Evolutionary conservation across 2,329 filamentous ascomycete species (phyloP), one percentile per base, ranked within the genome.

Genomic region (Camillea tinctor): DNA sequence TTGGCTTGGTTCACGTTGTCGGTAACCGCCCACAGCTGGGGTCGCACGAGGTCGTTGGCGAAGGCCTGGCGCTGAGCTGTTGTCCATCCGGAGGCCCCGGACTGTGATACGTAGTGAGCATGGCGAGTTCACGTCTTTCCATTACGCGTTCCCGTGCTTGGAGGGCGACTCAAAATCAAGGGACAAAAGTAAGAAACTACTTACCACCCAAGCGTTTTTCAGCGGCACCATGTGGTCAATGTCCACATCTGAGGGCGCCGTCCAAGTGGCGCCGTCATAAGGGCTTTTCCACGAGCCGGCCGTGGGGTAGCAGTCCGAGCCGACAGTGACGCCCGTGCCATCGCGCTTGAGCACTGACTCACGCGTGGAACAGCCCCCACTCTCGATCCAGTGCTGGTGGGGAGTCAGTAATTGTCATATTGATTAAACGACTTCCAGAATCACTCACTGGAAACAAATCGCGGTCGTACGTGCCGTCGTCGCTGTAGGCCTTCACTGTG

Each of bases 151-250:
- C 26, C 26, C 26, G 13, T 30, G 26, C 13, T 6, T 30, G 6
- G 9, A 13, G 36, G 57, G 9, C 40, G 6, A n/a, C n/a, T 4
- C 17, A n/a, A 9, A 24, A 22, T 36, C n/a, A n/a, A n/a, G n/a
- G n/a, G n/a, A n/a, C n/a, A 26, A 40, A 22, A 52, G 15, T 36
- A 40, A 19, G 23, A 51, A 4, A 74, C 79, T 70, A 74, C 79
- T 70, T 66, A 87, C 84, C 63, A 89, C 86, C 90, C 90, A 93
- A 11, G 90, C 90, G 70, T 93, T 91, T 70, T 88, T 88, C 61
- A 95, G 74, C 0, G 91, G 91, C 2, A 95, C 89, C 76, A 94
- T 81, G 73, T 95, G 91, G 73, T 95, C 91, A 60, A 94, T 93
- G 67, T 94, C 90, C 1, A 95, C 73, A 67, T 93, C 88, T 23